Evolutionary conservation across 2,329 filamentous ascomycete species (phyloP).

Genomic region (Pestalotiopsis sp.): DNA sequence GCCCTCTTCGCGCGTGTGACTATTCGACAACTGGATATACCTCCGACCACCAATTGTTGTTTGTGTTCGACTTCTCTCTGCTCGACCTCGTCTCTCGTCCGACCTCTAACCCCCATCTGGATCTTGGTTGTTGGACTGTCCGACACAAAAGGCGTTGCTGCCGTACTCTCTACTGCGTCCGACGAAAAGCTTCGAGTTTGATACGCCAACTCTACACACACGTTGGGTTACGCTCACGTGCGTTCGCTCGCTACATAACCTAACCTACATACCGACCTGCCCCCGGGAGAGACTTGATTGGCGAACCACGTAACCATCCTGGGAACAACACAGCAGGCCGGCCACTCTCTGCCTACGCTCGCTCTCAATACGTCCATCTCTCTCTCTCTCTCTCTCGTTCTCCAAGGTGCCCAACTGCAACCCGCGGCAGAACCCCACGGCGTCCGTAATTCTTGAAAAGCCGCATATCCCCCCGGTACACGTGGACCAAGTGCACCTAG

Average conservation of each 20-base stretch:
- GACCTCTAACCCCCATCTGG: background rate
- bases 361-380: background rate
- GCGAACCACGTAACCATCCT: slow-evolving; percentile 1
- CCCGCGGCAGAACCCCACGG: slow-evolving; percentile 13
- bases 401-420: slow-evolving; percentile 11
- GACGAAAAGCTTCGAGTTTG: background rate
- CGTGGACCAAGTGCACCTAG: slow-evolving; percentile 18
- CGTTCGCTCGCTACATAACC: background rate
- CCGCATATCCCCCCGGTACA: slow-evolving; percentile 12
- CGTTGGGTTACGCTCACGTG: background rate
- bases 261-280: background rate
- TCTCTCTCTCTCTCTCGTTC: background rate
- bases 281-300: slow-evolving; percentile 10
- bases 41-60: background rate
- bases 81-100: slow-evolving; percentile 2
- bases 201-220: background rate
- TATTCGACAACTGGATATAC: background rate
- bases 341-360: background rate
- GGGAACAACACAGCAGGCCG: slow-evolving; percentile 12
- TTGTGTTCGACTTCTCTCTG: slow-evolving; percentile 8
- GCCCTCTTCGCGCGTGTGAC: slow-evolving; percentile 9
- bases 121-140: background rate
- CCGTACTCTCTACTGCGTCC: background rate
- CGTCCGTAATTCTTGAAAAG: background rate
- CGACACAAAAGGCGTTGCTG: background rate